A percentile compares a stretch with the other conserved stretches of the same genome.
Conservation (phyloP, 1,139 yeast genomes). For the Kodamaea alishanica region DNA sequence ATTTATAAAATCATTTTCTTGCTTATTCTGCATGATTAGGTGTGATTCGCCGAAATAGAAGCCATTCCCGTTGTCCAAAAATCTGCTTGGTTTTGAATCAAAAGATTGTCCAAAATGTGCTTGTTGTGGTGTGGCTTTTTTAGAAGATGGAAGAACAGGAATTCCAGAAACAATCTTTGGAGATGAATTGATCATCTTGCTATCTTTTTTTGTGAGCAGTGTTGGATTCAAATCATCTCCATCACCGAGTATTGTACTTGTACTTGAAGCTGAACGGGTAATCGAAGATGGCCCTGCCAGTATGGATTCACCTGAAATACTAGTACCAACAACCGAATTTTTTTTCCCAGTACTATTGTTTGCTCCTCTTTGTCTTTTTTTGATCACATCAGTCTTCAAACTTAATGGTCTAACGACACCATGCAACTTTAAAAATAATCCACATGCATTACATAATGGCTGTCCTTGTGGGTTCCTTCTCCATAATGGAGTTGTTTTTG, state of each 20-base stretch:
- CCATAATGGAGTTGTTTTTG: slow-evolving; percentile 28
- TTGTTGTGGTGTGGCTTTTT: neutral
- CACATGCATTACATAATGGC: slow-evolving; percentile 29
- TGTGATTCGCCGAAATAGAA: slow-evolving; percentile 6
- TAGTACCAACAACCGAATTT: slow-evolving; percentile 2
- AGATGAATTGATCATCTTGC: slow-evolving; percentile 10
- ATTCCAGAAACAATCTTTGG: slow-evolving; percentile 1
- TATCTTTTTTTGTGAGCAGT: slow-evolving; percentile 14
- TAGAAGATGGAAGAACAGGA: slow-evolving; percentile 4
- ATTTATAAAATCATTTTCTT: slow-evolving; percentile 14
- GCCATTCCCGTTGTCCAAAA: slow-evolving; percentile 9
- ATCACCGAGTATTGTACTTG: slow-evolving; percentile 9
- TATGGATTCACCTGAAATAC: neutral
- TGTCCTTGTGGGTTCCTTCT: slow-evolving; percentile 27
- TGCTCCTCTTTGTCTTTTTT: slow-evolving; percentile 26
- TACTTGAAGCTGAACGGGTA: neutral
- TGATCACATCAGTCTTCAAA: slow-evolving; percentile 27
- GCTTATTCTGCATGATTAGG: slow-evolving; percentile 2
- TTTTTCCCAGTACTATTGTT: slow-evolving; percentile 11
- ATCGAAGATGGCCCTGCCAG: no score
- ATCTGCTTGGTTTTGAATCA: slow-evolving; percentile 2
- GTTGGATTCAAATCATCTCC: slow-evolving; percentile 28
- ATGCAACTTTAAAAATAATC: slow-evolving; percentile 25
- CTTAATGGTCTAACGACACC: slow-evolving; percentile 28
- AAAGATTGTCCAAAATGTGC: neutral